A percentile compares a stretch with the other conserved stretches of the same genome.
phyloP scores from a whole-genome alignment of 441 rosid genomes.

The Pelargonium fulgidum region DNA sequence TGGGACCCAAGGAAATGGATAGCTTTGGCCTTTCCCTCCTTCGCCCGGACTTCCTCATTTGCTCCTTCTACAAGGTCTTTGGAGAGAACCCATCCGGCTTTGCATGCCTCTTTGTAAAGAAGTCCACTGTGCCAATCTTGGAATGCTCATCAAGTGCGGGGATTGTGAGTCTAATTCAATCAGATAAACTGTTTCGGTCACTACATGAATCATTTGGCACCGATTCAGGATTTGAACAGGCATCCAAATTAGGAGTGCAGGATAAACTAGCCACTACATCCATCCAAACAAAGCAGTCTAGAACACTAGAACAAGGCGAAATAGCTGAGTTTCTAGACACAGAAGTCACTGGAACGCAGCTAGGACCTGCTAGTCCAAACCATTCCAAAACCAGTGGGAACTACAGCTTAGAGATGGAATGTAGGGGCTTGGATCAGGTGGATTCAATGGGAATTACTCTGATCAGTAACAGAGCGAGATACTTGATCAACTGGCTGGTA shows the following conservation, averaged over 20 bases:
- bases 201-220: constrained; percentile 35
- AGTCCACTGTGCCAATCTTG: constrained; percentile 47
- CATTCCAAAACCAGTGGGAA: no score
- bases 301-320: constrained; percentile 31
- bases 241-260: constrained; percentile 17
- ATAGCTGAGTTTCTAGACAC: constrained; percentile 17
- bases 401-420: constrained; percentile 25
- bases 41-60: constrained; percentile 76
- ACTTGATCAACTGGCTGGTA: constrained; percentile 82
- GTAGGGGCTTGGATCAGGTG: constrained; percentile 66
- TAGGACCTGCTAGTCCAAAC: no score
- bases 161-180: constrained; percentile 60
- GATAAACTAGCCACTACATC: constrained; percentile 28
- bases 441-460: constrained; percentile 55
- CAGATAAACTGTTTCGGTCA: constrained; percentile 32
- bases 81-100: constrained; percentile 92
- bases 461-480: constrained; percentile 63
- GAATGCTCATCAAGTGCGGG: constrained; percentile 51
- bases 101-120: constrained; percentile 85
- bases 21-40: constrained; percentile 74
- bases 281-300: no score
- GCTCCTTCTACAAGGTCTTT: constrained; percentile 81
- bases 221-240: constrained; percentile 27
- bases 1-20: constrained; percentile 91
- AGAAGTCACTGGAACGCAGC: no score